These are phyloP conservation scores for Blastocystis sp. DNA, from an alignment of 352 stramenopile genomes.

Conservation along the genomic window DNA sequence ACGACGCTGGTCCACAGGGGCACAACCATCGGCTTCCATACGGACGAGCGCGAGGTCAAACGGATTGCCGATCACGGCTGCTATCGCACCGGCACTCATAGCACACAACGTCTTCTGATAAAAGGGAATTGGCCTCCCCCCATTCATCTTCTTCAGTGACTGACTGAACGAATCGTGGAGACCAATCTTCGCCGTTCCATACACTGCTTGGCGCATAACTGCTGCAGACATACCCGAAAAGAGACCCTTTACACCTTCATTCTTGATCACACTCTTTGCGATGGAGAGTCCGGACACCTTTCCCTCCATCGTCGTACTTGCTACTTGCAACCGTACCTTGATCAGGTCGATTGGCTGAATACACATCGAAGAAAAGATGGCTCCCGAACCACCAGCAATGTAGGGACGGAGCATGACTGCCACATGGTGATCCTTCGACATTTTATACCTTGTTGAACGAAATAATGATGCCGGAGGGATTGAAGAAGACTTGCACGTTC, in stretches of 20 bases:
- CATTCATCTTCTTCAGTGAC: slow-evolving; percentile 57
- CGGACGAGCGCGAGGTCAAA: slow-evolving; percentile 92
- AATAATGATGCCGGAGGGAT: slow-evolving; percentile 1
- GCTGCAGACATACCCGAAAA: slow-evolving; percentile 72
- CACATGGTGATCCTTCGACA: slow-evolving; percentile 12
- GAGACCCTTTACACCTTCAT: slow-evolving; percentile 71
- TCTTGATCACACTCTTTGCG: slow-evolving; percentile 69
- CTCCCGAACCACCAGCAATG: slow-evolving; percentile 40
- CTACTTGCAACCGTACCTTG: slow-evolving; percentile 77
- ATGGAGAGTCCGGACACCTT: slow-evolving; percentile 70
- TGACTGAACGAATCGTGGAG: slow-evolving; percentile 61
- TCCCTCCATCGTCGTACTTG: slow-evolving; percentile 62
- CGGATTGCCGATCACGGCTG: slow-evolving; percentile 86
- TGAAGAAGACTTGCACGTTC: too few relatives aligned
- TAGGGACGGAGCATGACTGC: slow-evolving; percentile 18
- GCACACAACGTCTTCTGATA: slow-evolving; percentile 58
- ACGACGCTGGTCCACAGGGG: slow-evolving; percentile 73
- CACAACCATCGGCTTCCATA: slow-evolving; percentile 89
- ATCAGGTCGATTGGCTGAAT: slow-evolving; percentile 79
- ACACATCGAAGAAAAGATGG: slow-evolving; percentile 52
- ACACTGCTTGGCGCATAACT: slow-evolving; percentile 63
- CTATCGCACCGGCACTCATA: slow-evolving; percentile 60
- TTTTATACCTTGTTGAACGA: background rate
- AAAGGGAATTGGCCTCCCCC: slow-evolving; percentile 59
- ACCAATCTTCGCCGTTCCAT: slow-evolving; percentile 64